These are phyloP conservation scores for Hymenotorrendiella dingleyae DNA, from an alignment of 2,329 filamentous ascomycete genomes.

Conservation along the genomic window DNA sequence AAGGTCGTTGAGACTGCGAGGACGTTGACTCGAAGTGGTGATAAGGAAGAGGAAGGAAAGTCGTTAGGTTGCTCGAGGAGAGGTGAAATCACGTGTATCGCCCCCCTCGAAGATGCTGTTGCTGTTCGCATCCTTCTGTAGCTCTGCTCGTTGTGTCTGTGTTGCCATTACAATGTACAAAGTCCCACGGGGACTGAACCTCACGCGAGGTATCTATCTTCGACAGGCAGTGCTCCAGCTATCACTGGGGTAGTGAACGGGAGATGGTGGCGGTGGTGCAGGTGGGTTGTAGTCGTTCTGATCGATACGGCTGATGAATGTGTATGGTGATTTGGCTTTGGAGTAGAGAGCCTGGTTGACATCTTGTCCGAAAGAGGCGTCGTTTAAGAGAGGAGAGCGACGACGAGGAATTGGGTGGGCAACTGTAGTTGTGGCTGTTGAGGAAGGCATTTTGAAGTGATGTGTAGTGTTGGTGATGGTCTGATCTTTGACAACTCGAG, in stretches of 20 bases:
- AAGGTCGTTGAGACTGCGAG: too few species aligned
- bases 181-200: not conserved
- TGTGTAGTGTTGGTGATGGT: not conserved
- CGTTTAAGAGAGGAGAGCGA: constrained; percentile 38
- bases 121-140: too few species aligned
- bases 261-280: constrained; percentile 59
- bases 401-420: constrained; percentile 37
- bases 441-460: constrained; percentile 25
- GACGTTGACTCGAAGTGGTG: not conserved
- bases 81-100: not conserved
- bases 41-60: not conserved
- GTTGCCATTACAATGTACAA: constrained; percentile 4
- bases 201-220: constrained; percentile 11
- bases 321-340: constrained; percentile 24
- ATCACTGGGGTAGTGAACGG: constrained; percentile 54
- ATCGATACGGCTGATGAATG: constrained; percentile 16
- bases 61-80: not conserved
- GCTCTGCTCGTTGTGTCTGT: not conserved
- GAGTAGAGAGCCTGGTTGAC: constrained; percentile 24
- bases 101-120: too few species aligned
- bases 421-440: constrained; percentile 25
- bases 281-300: constrained; percentile 58
- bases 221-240: constrained; percentile 39
- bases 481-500: not conserved
- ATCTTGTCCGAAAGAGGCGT: constrained; percentile 23